Base-by-base conservation (phyloP, 2,329 filamentous ascomycete genomes). In the Aureobasidium sp. region DNA sequence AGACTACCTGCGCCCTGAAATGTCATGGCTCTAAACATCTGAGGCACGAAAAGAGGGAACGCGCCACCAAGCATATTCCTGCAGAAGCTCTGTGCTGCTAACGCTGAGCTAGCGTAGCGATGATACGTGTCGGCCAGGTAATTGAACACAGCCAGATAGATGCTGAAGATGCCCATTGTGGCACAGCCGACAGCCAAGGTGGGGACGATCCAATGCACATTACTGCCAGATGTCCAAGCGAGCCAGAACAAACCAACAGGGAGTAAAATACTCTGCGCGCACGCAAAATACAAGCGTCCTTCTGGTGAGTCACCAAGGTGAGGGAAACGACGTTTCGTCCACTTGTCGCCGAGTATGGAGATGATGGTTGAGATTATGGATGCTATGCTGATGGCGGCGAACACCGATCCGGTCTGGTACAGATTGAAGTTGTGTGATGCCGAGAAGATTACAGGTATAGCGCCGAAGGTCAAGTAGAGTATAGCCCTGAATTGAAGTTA, bases 111-210 rank as follows among this genome's bases (percentile, higher is more conserved):
- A 0, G 92, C 90, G 69, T 93, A 96, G 2, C 83, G 80, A 70
- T 91, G 88, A 73, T 96, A 97, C 1, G 87, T 87, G 71, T 97
- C 92, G 23, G 91, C 91, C 1, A 97, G 81, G 68, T 96, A 97
- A 72, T 97, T 97, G 77, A 97, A 96, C 0, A 91, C 89, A 2
- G 91, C 87, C 1, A 97, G 81, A 70, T 95, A 95, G 39, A 97
- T 85, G 44, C 85, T 87, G 73, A 90, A 93, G 66, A 97, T 95
- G 32, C 92, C 88, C 79, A 93, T 89, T 0, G 89, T 93, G 0
- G 90, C 87, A 63, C 91, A 83, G 0, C 81, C 84, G 37, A 96
- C 80, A 0, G 85, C 87, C 3, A 93, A 74, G 0, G 85, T 76
- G 0, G 90, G 89, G 0, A 84, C 83, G 61, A 90, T 86, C 89